Evolutionary conservation across 2,329 filamentous ascomycete genomes (phyloP).

Genomic region (Tolypocladium pustulatum): DNA sequence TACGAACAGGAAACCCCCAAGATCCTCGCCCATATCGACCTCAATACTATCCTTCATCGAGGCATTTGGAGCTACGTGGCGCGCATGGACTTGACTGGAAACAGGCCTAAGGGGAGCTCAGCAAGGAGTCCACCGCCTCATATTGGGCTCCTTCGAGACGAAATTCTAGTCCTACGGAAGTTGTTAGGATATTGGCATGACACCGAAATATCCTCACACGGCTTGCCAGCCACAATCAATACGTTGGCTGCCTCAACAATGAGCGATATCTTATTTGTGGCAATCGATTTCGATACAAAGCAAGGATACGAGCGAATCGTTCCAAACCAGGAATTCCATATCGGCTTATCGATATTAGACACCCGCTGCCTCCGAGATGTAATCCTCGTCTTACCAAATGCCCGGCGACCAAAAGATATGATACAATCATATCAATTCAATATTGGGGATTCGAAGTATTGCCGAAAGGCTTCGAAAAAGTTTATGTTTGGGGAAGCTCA

Average conservation of each 20-base stretch:
- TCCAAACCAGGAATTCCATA: background rate
- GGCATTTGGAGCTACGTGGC: background rate
- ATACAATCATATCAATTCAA: background rate
- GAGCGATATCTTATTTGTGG: background rate
- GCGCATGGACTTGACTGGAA: background rate
- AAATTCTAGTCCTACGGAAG: background rate
- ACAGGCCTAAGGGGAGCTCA: background rate
- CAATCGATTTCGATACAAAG: background rate
- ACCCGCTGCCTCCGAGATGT: background rate
- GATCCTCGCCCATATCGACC: too few species aligned
- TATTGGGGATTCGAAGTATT: background rate
- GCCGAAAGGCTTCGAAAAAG: background rate
- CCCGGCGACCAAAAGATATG: background rate
- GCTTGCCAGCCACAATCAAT: background rate
- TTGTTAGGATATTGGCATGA: background rate
- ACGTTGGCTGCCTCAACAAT: background rate
- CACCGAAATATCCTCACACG: background rate
- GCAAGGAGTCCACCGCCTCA: background rate
- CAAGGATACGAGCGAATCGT: background rate
- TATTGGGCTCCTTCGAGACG: background rate
- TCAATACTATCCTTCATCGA: too few species aligned
- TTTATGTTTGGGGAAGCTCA: background rate
- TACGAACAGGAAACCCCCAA: too few species aligned
- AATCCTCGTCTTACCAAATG: background rate
- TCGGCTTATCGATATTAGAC: background rate